Evolutionary conservation across 2,329 filamentous ascomycete species (phyloP).

Genomic region (Exophiala viscosa): DNA sequence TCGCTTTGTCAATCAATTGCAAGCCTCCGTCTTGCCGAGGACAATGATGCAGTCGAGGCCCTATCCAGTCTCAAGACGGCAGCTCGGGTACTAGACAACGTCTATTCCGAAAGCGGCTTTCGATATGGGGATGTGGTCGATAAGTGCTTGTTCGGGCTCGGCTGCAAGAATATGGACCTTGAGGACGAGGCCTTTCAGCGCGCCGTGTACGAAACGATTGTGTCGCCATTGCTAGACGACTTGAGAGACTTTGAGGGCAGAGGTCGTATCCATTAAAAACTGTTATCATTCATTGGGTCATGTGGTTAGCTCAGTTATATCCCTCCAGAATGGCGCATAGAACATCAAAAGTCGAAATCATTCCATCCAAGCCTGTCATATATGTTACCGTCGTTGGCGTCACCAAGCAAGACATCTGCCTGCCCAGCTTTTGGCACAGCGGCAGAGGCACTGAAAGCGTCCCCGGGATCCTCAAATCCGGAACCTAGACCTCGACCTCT

Average conservation of each 20-base stretch:
- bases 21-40: slow-evolving; percentile 14
- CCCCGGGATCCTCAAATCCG: slow-evolving; percentile 31
- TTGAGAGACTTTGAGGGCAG: slow-evolving; percentile 14
- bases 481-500: slow-evolving; percentile 25
- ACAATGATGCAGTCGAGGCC: slow-evolving; percentile 15
- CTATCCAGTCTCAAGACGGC: slow-evolving; percentile 25
- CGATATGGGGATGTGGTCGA: slow-evolving; percentile 21
- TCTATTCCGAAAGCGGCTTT: slow-evolving; percentile 22
- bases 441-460: not conserved
- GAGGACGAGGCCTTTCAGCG: slow-evolving; percentile 19
- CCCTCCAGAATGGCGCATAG: not conserved
- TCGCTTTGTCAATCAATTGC: slow-evolving; percentile 23
- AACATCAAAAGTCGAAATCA: slow-evolving; percentile 33
- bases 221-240: slow-evolving; percentile 15
- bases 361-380: slow-evolving; percentile 46
- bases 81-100: slow-evolving; percentile 5
- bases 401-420: not conserved
- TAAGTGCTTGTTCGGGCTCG: slow-evolving; percentile 19
- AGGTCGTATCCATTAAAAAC: not conserved
- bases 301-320: not conserved
- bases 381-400: slow-evolving; percentile 32
- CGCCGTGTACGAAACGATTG: slow-evolving; percentile 16
- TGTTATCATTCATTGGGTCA: not conserved
- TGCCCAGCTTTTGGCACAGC: not conserved
- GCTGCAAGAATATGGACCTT: slow-evolving; percentile 9